Base-by-base conservation (phyloP, 768 basidiomycete species). In the Trametes cinnabarina region DNA sequence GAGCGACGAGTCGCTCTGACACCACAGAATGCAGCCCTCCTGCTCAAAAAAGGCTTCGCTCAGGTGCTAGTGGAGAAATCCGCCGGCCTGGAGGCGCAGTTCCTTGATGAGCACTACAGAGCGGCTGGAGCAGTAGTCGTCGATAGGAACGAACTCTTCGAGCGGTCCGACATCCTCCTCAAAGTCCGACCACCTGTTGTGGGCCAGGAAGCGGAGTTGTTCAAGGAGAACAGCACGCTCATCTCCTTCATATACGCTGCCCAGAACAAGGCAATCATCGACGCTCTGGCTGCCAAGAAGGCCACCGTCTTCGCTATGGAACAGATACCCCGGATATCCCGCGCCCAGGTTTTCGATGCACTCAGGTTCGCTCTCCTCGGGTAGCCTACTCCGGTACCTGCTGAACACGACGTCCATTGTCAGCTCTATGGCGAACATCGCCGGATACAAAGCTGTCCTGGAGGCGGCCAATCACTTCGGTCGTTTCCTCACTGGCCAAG, bases 351-450 rank as follows among this genome's bases (percentile, higher is more conserved):
- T 20, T 94, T 93, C 63, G 92, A 94, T 72, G 92, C 88, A 35
- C 74, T 94, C 65, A 92, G 90, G 90, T 88, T 52, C 62, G 71
- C 44, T 51, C 39, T 14, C 51, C 10, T 26, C 6, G 22, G 1
- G 22, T 28, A 14, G 12, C 35, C 30, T 32, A 2, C 12, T 1
- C 20, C 15, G n/a, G n/a, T n/a, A n/a, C 25, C 15, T 19, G 22
- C 40, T 19, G 34, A 28, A 15, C 37, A 26, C 22, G 28, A 25
- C 43, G n/a, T 26, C 23, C 17, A n/a, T 19, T 15, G 10, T 11
- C n/a, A 47, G 92, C 66, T 93, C 91, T 23, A 94, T 94, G 92
- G 86, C 88, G n/a, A 94, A 94, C 68, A 94, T 92, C 40, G 83
- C 91, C n/a, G 92, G 92, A 12, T 94, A 94, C 72, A 92, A 94